A percentile compares a stretch with the other conserved stretches of the same genome.
Conservation (phyloP, 2,329 filamentous ascomycete species). For the Emericellopsis cladophorae region DNA sequence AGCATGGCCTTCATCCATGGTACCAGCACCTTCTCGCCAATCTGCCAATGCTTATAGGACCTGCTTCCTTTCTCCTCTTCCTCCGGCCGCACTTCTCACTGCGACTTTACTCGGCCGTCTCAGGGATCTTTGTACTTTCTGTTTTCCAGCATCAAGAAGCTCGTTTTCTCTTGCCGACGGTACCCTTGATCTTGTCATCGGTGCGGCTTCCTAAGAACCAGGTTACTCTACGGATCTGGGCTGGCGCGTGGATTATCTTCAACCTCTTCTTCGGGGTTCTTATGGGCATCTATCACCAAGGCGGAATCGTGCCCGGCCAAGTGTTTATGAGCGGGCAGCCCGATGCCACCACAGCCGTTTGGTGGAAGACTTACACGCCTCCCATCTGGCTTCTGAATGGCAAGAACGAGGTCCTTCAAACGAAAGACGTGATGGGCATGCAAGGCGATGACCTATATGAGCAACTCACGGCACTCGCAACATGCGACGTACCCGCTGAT, state of each 20-base stretch:
- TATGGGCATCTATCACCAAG: constrained; percentile 77
- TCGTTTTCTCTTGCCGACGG: constrained; percentile 61
- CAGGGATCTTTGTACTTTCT: constrained; percentile 58
- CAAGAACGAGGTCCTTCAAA: constrained; percentile 59
- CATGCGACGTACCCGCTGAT: constrained; percentile 48
- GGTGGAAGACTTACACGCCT: constrained; percentile 82
- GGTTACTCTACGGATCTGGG: constrained; percentile 38
- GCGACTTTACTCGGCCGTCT: constrained; percentile 60
- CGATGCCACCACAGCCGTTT: constrained; percentile 57
- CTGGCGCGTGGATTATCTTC: constrained; percentile 53
- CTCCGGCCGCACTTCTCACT: constrained; percentile 42
- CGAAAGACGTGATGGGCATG: constrained; percentile 63
- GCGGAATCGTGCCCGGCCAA: constrained; percentile 63
- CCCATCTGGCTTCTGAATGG: constrained; percentile 70
- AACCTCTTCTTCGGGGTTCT: constrained; percentile 55
- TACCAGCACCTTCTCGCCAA: constrained; percentile 67
- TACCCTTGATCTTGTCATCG: constrained; percentile 67
- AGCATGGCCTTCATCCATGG: constrained; percentile 66
- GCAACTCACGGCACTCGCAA: constrained; percentile 44
- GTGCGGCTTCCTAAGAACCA: constrained; percentile 50
- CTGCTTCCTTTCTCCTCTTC: constrained; percentile 50
- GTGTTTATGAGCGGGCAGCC: constrained; percentile 60
- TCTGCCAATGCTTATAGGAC: constrained; percentile 57
- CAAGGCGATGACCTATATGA: constrained; percentile 45
- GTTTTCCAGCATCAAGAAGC: constrained; percentile 71